Percentiles rank a stretch among this genome's conserved stretches.
These are phyloP conservation scores for Botrytis elliptica DNA, from an alignment of 2,329 filamentous ascomycete species.

Conservation along the genomic window DNA sequence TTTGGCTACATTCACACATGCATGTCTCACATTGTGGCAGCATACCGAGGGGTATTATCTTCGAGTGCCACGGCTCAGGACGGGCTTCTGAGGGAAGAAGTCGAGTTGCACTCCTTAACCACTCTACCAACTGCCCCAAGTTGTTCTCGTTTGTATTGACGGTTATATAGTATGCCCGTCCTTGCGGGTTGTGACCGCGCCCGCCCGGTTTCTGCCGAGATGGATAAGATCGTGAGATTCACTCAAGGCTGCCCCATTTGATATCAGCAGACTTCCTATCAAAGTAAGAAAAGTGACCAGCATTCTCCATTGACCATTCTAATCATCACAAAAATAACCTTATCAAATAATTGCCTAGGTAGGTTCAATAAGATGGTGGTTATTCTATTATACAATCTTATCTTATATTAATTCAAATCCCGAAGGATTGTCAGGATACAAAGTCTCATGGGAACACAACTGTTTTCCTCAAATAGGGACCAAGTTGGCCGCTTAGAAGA, in stretches of 20 bases:
- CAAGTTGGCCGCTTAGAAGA: too few relatives aligned
- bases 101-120: not conserved
- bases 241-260: not conserved
- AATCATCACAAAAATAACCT: too few relatives aligned
- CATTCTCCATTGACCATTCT: too few relatives aligned
- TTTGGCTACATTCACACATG: not conserved
- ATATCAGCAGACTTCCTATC: not conserved
- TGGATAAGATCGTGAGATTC: not conserved
- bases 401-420: too few relatives aligned
- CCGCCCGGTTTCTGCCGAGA: not conserved
- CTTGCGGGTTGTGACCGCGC: not conserved
- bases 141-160: not conserved
- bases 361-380: too few relatives aligned
- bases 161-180: not conserved
- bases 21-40: slow-evolving; percentile 3
- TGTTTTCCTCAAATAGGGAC: too few relatives aligned
- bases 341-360: too few relatives aligned
- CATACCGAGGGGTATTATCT: not conserved
- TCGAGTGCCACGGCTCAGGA: not conserved
- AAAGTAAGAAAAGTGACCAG: too few relatives aligned
- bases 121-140: not conserved
- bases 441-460: too few relatives aligned
- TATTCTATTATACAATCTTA: too few relatives aligned
- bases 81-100: not conserved
- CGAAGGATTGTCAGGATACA: too few relatives aligned